Base-by-base conservation (phyloP, 139 green algal species). In the Deuterostichococcus epilithicus region DNA sequence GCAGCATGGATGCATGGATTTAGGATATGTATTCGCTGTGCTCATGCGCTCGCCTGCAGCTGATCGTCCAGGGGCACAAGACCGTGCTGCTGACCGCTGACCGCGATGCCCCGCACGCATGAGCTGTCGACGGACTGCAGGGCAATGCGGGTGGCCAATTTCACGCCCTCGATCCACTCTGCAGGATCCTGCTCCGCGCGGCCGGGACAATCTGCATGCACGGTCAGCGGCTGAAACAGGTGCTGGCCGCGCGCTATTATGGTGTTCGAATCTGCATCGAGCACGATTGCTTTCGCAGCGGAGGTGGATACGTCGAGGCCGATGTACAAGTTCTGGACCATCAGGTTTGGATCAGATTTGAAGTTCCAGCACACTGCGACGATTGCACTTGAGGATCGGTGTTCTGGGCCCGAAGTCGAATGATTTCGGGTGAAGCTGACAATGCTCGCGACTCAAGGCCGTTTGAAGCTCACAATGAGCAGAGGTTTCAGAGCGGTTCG, bases 11-110 rank as follows among this genome's bases (percentile, higher is more conserved):
- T n/a, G n/a, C n/a, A n/a, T n/a, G n/a, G n/a, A n/a, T n/a, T n/a
- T n/a, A n/a, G n/a, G n/a, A n/a, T n/a, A n/a, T n/a, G n/a, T n/a
- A n/a, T n/a, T n/a, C n/a, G n/a, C n/a, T n/a, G n/a, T n/a, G n/a
- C n/a, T n/a, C n/a, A n/a, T n/a, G n/a, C n/a, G 45, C 70, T 8
- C n/a, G 82, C 85, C 74, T 85, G 18, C 10, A 71, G 73, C 3
- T 87, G 32, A 0, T 45, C 47, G 32, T 90, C 94, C 33, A 98
- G 70, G 0, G 84, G 83, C 33, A 98, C 93, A 60, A 97, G 72
- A 1, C 92, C 94, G 76, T 98, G 94, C 84, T 97, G 94, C 88
- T 98, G 94, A 3, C 94, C 94, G 52, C 84, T 92, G 18, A 98
- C 94, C 36, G 79, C 89, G 0, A 98, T 76, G 0, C 52, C 91